Evolutionary conservation across 345 rosid genomes (phyloP).

Genomic region (Combretum micranthum): DNA sequence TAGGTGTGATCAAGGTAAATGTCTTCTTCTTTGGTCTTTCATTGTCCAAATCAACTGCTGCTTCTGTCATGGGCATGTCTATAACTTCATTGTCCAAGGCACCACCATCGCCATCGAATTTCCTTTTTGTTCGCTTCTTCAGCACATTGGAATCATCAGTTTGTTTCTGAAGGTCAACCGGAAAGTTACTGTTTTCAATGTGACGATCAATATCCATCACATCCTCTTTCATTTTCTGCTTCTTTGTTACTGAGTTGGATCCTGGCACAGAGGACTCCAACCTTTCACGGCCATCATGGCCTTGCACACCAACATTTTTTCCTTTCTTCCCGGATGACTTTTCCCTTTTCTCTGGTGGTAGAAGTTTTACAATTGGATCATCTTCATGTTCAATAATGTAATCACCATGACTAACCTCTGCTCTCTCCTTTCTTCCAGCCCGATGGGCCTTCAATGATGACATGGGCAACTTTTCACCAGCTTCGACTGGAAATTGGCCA

Average conservation of each 20-base stretch:
- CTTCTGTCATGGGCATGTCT: slow-evolving; percentile 42
- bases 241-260: slow-evolving; percentile 50
- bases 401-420: slow-evolving; percentile 16
- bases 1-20: slow-evolving; percentile 79
- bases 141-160: slow-evolving; percentile 33
- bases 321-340: slow-evolving; percentile 45
- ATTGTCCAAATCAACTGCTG: slow-evolving; percentile 55
- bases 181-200: slow-evolving; percentile 35
- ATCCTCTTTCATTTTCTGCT: slow-evolving; percentile 60
- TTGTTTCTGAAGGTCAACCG: slow-evolving; percentile 25
- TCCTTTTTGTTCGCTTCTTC: slow-evolving; percentile 70
- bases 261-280: slow-evolving; percentile 43
- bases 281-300: slow-evolving; percentile 39
- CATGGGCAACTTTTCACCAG: slow-evolving; percentile 32
- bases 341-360: slow-evolving; percentile 31
- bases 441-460: slow-evolving; percentile 36
- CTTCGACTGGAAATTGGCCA: slow-evolving; percentile 44
- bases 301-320: slow-evolving; percentile 32
- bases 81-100: slow-evolving; percentile 43
- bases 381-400: slow-evolving; percentile 39
- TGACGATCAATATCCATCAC: slow-evolving; percentile 32
- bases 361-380: slow-evolving; percentile 32
- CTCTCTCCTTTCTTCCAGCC: slow-evolving; percentile 47
- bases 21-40: slow-evolving; percentile 74
- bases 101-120: slow-evolving; percentile 43